phyloP scores from a whole-genome alignment of 345 rosid genomes.

The Ceriops decandra region DNA sequence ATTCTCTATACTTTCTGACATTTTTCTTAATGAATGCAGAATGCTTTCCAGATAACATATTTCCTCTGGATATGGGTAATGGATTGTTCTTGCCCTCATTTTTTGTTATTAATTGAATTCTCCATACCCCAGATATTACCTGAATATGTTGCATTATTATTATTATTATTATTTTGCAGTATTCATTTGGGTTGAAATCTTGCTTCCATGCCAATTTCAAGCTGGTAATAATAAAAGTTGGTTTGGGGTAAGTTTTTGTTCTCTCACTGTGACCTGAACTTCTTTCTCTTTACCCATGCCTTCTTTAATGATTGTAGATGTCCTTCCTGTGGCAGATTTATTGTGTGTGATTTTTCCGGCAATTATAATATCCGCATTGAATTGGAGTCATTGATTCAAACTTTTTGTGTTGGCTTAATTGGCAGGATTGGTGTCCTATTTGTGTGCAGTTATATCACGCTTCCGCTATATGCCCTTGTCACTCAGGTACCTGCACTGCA shows the following conservation, averaged over 20 bases:
- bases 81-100: slow-evolving; percentile 6
- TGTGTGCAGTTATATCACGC: slow-evolving; percentile 88
- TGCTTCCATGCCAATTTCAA: slow-evolving; percentile 68
- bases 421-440: slow-evolving; percentile 57
- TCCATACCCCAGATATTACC: too few relatives aligned
- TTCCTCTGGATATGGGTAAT: slow-evolving; percentile 94
- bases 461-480: slow-evolving; percentile 86
- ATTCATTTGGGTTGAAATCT: slow-evolving; percentile 58
- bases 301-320: too few relatives aligned
- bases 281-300: too few relatives aligned
- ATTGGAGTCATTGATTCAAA: neutral
- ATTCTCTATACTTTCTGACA: too few relatives aligned
- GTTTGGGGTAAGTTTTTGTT: slow-evolving; percentile 57
- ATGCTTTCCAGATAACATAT: slow-evolving; percentile 94
- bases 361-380: neutral
- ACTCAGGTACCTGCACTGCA: slow-evolving; percentile 58
- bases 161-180: slow-evolving; percentile 41
- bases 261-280: too few relatives aligned
- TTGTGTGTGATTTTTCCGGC: neutral
- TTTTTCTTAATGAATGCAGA: slow-evolving; percentile 43
- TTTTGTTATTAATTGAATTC: neutral
- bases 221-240: slow-evolving; percentile 51
- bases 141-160: neutral
- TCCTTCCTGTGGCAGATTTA: neutral
- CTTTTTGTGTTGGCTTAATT: neutral